Percentiles rank a stretch among this genome's conserved stretches.
These are phyloP conservation scores for Vitis rotundifolia DNA, from an alignment of 164 flowering plant genomes.

Conservation along the genomic window DNA sequence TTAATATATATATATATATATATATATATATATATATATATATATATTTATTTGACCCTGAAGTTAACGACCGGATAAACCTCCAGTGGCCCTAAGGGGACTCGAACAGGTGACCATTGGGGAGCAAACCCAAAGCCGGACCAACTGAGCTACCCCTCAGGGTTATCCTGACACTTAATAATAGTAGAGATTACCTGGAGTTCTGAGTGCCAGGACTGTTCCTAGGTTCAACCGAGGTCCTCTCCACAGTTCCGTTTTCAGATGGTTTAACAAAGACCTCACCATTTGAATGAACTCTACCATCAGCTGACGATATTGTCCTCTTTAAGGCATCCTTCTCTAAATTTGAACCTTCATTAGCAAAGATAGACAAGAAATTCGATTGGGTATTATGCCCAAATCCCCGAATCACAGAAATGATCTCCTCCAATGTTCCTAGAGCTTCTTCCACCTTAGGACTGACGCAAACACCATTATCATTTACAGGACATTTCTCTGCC, in stretches of 20 bases:
- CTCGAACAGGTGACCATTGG: too few species aligned
- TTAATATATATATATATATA: too few species aligned
- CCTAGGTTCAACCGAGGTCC: slow-evolving; percentile 22
- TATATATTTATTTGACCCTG: too few species aligned
- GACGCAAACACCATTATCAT: slow-evolving; percentile 25
- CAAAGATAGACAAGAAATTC: slow-evolving; percentile 15
- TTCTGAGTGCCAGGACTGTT: slow-evolving; percentile 26
- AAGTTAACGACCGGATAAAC: too few species aligned
- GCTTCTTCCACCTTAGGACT: slow-evolving; percentile 75
- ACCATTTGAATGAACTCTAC: slow-evolving; percentile 10
- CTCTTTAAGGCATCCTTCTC: slow-evolving; percentile 14
- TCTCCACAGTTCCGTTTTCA: slow-evolving; percentile 20
- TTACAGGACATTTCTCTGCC: slow-evolving; percentile 11
- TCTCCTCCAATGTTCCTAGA: slow-evolving; percentile 57
- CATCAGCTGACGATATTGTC: slow-evolving; percentile 19
- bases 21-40: too few species aligned
- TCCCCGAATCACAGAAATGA: slow-evolving; percentile 45
- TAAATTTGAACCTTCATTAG: slow-evolving; percentile 12
- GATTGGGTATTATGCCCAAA: slow-evolving; percentile 23
- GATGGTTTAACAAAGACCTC: slow-evolving; percentile 16
- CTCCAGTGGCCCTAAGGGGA: too few species aligned
- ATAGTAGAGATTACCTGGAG: slow-evolving; percentile 38
- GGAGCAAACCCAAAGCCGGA: too few species aligned
- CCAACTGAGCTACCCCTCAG: too few species aligned
- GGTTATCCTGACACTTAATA: background rate